These are phyloP conservation scores for Blepharisma stoltei DNA, from an alignment of 73 alveolate species.

Conservation along the genomic window DNA sequence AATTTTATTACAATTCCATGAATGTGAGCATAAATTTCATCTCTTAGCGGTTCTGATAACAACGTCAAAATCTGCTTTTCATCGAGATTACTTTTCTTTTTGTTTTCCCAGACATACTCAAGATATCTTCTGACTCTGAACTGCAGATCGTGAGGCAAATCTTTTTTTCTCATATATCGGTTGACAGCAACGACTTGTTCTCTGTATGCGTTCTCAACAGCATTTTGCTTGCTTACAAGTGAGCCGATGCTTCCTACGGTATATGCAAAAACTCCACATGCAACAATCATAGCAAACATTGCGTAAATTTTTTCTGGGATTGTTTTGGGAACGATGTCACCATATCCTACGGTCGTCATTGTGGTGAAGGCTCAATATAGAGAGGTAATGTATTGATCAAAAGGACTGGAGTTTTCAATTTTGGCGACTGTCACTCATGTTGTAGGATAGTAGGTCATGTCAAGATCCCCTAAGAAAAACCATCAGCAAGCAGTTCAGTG, in stretches of 20 bases:
- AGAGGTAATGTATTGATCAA: slow-evolving; percentile 42
- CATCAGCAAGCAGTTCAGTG: slow-evolving; percentile 89
- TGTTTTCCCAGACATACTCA: slow-evolving; percentile 56
- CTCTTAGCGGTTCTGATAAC: slow-evolving; percentile 42
- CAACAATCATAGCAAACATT: slow-evolving; percentile 60
- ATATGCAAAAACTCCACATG: slow-evolving; percentile 74
- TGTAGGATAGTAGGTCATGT: slow-evolving; percentile 36
- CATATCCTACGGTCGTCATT: slow-evolving; percentile 88
- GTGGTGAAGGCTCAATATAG: slow-evolving; percentile 76
- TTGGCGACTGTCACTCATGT: slow-evolving; percentile 68
- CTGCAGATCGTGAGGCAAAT: slow-evolving; percentile 54
- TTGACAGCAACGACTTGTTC: slow-evolving; percentile 57
- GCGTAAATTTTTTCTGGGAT: slow-evolving; percentile 55
- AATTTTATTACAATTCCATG: slow-evolving; percentile 40
- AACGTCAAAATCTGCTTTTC: slow-evolving; percentile 42
- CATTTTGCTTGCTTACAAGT: slow-evolving; percentile 38
- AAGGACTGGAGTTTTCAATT: slow-evolving; percentile 26
- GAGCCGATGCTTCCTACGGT: slow-evolving; percentile 62
- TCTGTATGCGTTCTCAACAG: slow-evolving; percentile 41
- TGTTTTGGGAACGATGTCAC: slow-evolving; percentile 66
- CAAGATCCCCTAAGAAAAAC: slow-evolving; percentile 56
- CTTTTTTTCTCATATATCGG: slow-evolving; percentile 49
- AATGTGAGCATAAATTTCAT: slow-evolving; percentile 38
- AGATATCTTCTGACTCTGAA: slow-evolving; percentile 60
- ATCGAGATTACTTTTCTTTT: slow-evolving; percentile 47